phyloP scores from a whole-genome alignment of 768 basidiomycete genomes.

The Lactarius evosmus region DNA sequence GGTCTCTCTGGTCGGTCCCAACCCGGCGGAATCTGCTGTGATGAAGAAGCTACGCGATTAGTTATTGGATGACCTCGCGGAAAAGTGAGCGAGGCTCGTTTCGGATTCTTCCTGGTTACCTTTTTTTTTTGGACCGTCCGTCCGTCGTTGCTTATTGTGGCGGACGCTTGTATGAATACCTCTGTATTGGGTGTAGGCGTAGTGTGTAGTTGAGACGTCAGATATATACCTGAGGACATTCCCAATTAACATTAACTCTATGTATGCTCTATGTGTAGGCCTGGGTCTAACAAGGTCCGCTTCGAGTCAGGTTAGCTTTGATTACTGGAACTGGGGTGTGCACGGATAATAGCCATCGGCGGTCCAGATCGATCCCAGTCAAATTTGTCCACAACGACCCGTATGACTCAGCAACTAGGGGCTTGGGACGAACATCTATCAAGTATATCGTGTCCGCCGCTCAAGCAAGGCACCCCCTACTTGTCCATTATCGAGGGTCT shows the following conservation, averaged over 20 bases:
- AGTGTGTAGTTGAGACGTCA: background rate
- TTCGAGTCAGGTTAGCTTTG: background rate
- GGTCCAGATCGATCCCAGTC: too few species aligned
- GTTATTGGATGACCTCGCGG: background rate
- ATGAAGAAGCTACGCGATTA: constrained; percentile 7
- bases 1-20: constrained; percentile 8
- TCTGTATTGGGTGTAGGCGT: background rate
- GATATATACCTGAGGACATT: background rate
- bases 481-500: background rate
- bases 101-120: too few species aligned
- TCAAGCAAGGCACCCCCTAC: background rate
- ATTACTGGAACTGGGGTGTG: background rate
- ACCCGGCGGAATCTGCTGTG: constrained; percentile 5
- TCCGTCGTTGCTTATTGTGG: background rate
- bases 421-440: too few species aligned
- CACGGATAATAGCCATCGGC: too few species aligned
- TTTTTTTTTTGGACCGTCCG: background rate
- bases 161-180: background rate
- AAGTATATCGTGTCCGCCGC: background rate
- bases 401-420: background rate
- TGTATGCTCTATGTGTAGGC: background rate
- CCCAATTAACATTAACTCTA: background rate
- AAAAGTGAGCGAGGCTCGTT: background rate
- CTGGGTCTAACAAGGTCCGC: background rate
- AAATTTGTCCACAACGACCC: too few species aligned